Evolutionary conservation across 148 eudicot genomes (phyloP), one percentile per base, ranked within the genome.

Genomic region (Cornus suecica): DNA sequence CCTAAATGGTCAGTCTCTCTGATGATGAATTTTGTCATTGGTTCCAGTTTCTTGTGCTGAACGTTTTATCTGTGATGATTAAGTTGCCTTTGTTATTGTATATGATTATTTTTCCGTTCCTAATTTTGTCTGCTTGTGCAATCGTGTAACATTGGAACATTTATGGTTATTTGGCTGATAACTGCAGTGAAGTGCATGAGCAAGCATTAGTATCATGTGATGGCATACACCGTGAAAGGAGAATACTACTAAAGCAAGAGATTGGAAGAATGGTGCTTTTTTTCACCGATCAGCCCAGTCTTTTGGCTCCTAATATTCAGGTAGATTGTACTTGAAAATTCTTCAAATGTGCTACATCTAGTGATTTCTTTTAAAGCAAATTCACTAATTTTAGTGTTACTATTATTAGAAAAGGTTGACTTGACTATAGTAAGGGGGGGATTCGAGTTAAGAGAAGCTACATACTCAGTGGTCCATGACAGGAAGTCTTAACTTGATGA

Each of bases 271-370:
- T 93, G 98, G 97, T 91, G 76, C 93, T 93, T 72, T 96, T 96
- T 86, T 96, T 96, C 70, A 86, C 93, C 68, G 99, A 96, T 78
- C 99, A 96, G 79, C 98, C 99, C 52, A 96, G 98, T 83, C 79
- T 96, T 68, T 85, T 96, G 84, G 99, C 99, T 84, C 99, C 99
- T 37, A 96, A 96, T 76, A 91, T 96, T 83, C 99, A 96, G 98
- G 99, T 93, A 79, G 4, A 62, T 25, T 70, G 22, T 61, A 65
- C 15, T 15, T 7, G 18, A 31, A n/a, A 29, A 10, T 16, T 42
- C 71, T 18, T 60, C 22, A 62, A 62, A 10, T 20, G n/a, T 72
- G 51, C 51, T 58, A 56, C 31, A 25, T 58, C 8, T 11, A 48
- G 54, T 48, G 20, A 16, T 48, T 48, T 48, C 52, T 32, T 32